These are phyloP conservation scores for Centella asiatica DNA, from an alignment of 129 eudicot species.

Conservation along the genomic window DNA sequence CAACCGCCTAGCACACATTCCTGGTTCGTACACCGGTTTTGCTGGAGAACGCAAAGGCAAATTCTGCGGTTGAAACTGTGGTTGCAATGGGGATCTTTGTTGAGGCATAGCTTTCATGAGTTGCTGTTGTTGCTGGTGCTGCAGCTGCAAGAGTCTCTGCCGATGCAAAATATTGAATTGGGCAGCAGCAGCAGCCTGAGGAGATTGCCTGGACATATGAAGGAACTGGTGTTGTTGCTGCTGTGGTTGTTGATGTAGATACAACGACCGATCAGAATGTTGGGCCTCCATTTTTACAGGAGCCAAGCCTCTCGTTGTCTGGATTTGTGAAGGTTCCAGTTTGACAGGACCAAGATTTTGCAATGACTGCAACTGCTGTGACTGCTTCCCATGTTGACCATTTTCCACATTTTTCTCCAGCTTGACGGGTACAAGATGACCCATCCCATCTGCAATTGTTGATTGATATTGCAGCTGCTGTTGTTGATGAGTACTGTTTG, in stretches of 20 bases:
- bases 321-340: slow-evolving; percentile 77
- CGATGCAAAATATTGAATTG: slow-evolving; percentile 75
- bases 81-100: slow-evolving; percentile 66
- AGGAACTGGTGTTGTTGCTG: slow-evolving; percentile 73
- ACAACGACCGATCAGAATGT: slow-evolving; percentile 63
- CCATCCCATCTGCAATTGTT: slow-evolving; percentile 57
- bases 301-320: slow-evolving; percentile 60
- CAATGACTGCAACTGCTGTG: slow-evolving; percentile 76
- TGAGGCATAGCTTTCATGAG: slow-evolving; percentile 75
- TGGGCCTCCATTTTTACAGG: slow-evolving; percentile 83
- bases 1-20: slow-evolving; percentile 89
- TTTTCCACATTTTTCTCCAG: slow-evolving; percentile 58
- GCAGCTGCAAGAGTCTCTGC: slow-evolving; percentile 86
- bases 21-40: slow-evolving; percentile 87
- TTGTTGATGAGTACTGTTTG: slow-evolving; percentile 42
- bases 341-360: slow-evolving; percentile 70
- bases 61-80: slow-evolving; percentile 66
- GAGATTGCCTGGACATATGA: slow-evolving; percentile 82
- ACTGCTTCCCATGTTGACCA: slow-evolving; percentile 40
- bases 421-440: slow-evolving; percentile 72
- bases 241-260: slow-evolving; percentile 51
- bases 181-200: slow-evolving; percentile 81
- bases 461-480: slow-evolving; percentile 59
- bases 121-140: slow-evolving; percentile 84
- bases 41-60: slow-evolving; percentile 67